Percentiles rank a stretch among this genome's conserved stretches.
These are phyloP conservation scores for Lachnellula occidentalis DNA, from an alignment of 2,329 filamentous ascomycete species.

Conservation along the genomic window DNA sequence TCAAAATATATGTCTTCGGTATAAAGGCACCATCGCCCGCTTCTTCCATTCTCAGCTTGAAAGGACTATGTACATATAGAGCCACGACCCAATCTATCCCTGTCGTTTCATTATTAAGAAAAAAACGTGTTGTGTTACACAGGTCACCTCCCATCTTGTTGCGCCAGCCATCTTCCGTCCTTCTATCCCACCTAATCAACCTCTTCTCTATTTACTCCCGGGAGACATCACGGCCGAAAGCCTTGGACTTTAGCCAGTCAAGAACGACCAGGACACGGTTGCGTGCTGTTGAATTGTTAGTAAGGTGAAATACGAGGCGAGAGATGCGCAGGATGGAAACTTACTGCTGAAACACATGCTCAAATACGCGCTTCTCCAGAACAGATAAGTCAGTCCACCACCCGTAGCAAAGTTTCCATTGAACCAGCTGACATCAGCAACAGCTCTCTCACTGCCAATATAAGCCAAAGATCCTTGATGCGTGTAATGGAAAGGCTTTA, in stretches of 20 bases:
- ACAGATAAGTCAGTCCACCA: slow-evolving; percentile 91
- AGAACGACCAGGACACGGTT: slow-evolving; percentile 89
- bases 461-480: slow-evolving; percentile 96
- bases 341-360: slow-evolving; percentile 99
- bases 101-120: slow-evolving; percentile 17
- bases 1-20: too few species aligned
- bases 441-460: slow-evolving; percentile 96
- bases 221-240: slow-evolving; percentile 93
- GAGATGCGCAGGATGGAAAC: slow-evolving; percentile 36
- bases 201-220: slow-evolving; percentile 54
- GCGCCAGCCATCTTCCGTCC: not conserved
- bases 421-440: slow-evolving; percentile 95
- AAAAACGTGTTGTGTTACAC: slow-evolving; percentile 9
- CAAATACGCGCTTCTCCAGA: slow-evolving; percentile 96
- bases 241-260: slow-evolving; percentile 95
- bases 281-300: slow-evolving; percentile 52
- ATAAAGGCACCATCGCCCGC: not conserved
- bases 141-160: not conserved
- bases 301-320: slow-evolving; percentile 12
- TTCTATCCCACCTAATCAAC: not conserved
- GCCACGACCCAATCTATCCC: not conserved
- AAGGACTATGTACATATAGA: not conserved
- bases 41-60: not conserved
- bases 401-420: slow-evolving; percentile 94
- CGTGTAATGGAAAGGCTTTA: slow-evolving; percentile 97